Percentiles rank a stretch among this genome's conserved stretches.
Evolutionary conservation across 164 flowering plant species (phyloP).

Genomic region (Vitis rupestris): DNA sequence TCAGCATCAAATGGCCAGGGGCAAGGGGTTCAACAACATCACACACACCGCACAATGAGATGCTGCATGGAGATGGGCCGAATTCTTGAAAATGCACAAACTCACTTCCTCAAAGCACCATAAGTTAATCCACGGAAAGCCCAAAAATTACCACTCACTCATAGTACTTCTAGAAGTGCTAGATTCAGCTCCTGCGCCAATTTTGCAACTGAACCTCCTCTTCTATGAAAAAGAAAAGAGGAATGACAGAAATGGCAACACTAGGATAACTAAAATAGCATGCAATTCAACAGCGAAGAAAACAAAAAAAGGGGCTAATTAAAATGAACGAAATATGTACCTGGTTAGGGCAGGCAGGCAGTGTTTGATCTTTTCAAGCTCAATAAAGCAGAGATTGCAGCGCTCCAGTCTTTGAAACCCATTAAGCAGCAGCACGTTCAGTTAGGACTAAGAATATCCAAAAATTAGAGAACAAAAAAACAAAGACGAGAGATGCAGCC

Average conservation of each 20-base stretch:
- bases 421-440: constrained; percentile 4
- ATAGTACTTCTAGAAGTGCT: constrained; percentile 52
- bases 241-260: background rate
- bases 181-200: constrained; percentile 68
- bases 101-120: background rate
- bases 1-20: background rate
- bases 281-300: background rate
- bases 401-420: constrained; percentile 70
- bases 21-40: too few species aligned
- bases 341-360: constrained; percentile 64
- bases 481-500: background rate
- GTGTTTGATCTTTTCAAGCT: constrained; percentile 81
- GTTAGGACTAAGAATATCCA: background rate
- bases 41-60: too few species aligned
- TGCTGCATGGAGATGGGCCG: too few species aligned
- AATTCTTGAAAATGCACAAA: too few species aligned
- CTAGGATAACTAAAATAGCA: too few species aligned
- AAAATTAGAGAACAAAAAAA: background rate
- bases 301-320: too few species aligned
- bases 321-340: constrained; percentile 26
- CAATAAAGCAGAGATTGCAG: constrained; percentile 72
- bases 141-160: background rate
- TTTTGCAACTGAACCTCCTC: constrained; percentile 83
- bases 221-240: constrained; percentile 34
- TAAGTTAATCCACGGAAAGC: constrained; percentile 1